Base-by-base conservation (phyloP, 208 protist species). In the Wallacemonas rigidus region DNA sequence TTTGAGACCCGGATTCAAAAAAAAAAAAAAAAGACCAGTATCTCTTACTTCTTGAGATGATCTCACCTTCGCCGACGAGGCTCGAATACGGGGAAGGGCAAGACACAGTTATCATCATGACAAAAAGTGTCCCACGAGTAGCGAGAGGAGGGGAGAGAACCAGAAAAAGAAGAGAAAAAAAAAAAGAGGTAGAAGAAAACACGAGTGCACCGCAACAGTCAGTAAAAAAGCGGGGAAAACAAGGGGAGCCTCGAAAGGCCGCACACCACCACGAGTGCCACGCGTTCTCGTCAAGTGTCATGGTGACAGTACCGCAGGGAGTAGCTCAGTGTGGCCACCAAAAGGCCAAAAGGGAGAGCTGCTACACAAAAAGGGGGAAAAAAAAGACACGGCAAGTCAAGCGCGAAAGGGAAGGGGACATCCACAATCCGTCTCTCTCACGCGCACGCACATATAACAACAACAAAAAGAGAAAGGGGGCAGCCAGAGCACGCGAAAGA, bases 121-220 rank as follows among this genome's bases (percentile, higher is more conserved):
- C 26, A 26, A 26, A 26, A 26, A 26, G 26, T 26, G 26, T 26
- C 26, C 0, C 26, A 26, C 26, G 26, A 26, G 26, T 26, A 53
- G 26, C 47, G 62, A 64, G 39, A 14, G 47, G 17, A 15, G 38
- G 40, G 67, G 45, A 61, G 69, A 71, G 53, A 79, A 69, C 67
- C 11, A 72, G 56, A 70, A 6, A 57, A 68, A 62, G 11, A 60
- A 41, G 54, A 62, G 39, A 57, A 51, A 75, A 38, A 61, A 70
- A 69, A 58, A 40, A 56, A 54, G 65, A 4, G 2, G 35, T 36
- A 41, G 54, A 53, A 61, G 35, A 50, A 73, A 64, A 64, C 35
- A n/a, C 6, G 44, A 57, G 67, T 54, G 9, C 45, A 12, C 45
- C 45, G 45, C 45, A 50, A 50, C 0, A 26, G 26, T 26, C 26